phyloP scores from a whole-genome alignment of 164 flowering plant species.

The Taxillus chinensis region DNA sequence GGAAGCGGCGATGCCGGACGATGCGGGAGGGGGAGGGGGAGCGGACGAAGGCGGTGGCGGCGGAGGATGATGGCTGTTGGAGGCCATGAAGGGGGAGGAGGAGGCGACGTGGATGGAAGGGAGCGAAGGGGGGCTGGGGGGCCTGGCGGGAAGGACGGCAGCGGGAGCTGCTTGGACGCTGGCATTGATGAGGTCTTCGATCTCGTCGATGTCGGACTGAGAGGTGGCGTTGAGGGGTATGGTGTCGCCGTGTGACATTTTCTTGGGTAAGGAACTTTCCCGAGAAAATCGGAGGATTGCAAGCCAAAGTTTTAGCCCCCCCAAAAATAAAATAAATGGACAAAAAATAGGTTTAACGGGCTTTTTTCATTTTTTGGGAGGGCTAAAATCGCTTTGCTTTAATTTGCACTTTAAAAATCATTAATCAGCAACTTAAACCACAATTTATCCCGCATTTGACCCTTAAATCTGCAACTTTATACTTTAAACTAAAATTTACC shows the following conservation, averaged over 20 bases:
- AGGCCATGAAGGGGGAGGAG: slow-evolving; percentile 63
- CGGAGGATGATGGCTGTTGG: slow-evolving; percentile 43
- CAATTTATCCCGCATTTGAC: no score
- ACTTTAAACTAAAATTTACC: no score
- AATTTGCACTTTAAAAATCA: no score
- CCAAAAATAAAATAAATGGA: no score
- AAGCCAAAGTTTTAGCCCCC: not conserved
- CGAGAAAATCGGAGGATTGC: slow-evolving; percentile 8
- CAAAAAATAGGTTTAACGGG: no score
- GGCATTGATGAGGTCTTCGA: slow-evolving; percentile 82
- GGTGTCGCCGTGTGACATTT: slow-evolving; percentile 62
- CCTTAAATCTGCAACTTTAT: no score
- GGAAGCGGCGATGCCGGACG: slow-evolving; percentile 13
- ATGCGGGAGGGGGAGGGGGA: slow-evolving; percentile 3
- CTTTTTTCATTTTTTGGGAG: no score
- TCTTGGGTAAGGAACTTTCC: slow-evolving; percentile 4
- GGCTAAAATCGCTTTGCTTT: no score
- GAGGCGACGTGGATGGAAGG: slow-evolving; percentile 65
- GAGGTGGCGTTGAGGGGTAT: slow-evolving; percentile 77
- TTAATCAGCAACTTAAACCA: no score
- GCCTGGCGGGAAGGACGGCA: slow-evolving; percentile 66
- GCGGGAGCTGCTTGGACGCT: slow-evolving; percentile 48
- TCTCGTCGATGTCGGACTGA: slow-evolving; percentile 98
- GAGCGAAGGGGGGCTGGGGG: slow-evolving; percentile 64
- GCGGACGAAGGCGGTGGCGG: slow-evolving; percentile 17